phyloP scores from a whole-genome alignment of 257 asterid species.

The Lycium barbarum region DNA sequence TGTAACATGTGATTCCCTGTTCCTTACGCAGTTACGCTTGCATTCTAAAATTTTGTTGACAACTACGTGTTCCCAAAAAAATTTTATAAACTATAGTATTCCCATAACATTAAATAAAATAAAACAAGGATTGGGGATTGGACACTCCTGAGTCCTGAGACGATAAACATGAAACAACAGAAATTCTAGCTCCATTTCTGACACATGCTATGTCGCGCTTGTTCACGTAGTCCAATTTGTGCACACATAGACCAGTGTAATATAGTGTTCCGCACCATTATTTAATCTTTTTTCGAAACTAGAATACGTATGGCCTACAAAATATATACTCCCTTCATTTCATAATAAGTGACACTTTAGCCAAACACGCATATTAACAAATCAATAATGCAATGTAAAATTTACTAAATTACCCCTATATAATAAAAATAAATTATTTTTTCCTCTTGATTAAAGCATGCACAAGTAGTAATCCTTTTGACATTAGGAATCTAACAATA shows the following conservation, averaged over 20 bases:
- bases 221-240: neutral
- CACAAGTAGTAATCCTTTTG: no score
- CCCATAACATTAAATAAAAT: neutral
- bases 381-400: no score
- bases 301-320: neutral
- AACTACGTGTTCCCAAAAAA: neutral
- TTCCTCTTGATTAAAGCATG: no score
- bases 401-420: no score
- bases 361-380: no score
- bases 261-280: neutral
- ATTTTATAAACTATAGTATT: neutral
- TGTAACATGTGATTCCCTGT: neutral
- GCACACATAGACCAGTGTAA: neutral
- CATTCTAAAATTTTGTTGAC: neutral
- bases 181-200: neutral
- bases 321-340: no score
- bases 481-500: no score
- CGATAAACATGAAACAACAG: neutral
- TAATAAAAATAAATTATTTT: no score
- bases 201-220: neutral
- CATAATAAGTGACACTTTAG: no score
- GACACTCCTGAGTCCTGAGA: neutral
- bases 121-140: neutral
- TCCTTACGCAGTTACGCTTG: neutral
- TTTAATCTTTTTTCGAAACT: neutral